Evolutionary conservation across 2,329 filamentous ascomycete genomes (phyloP), one percentile per base, ranked within the genome.

Genomic region (Domatiomyces globalis): DNA sequence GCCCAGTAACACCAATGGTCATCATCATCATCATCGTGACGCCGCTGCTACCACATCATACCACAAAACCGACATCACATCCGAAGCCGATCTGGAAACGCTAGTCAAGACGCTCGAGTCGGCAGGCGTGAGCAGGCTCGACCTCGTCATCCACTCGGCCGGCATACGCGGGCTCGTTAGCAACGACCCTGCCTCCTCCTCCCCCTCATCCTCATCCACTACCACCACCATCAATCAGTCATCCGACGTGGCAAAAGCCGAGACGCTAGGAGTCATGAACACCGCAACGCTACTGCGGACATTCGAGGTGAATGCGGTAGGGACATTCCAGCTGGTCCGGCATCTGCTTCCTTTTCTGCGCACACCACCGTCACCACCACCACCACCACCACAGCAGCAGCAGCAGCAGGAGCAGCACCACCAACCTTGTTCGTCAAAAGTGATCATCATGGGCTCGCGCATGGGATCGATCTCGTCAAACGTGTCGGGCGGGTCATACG

Each of bases 401-500:
- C 63, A 67, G 0, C 57, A 7, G 33, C 43, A 20, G 50, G 61
- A 17, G 58, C 71, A 2, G 67, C 63, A 1, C 66, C 70, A 44
- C 65, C 72, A 48, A 67, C 63, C 39, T 65, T 61, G 18, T 63
- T 70, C 3, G n/a, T 67, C 72, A 9, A 69, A 68, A 6, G 63
- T 59, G 36, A 70, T 73, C 1, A 69, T 71, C 48, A 66, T 73
- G 44, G 69, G 65, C 43, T 68, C 63, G 27, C 65, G 71, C 17
- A 68, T 73, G 5, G 71, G 70, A 6, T 66, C 62, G 39, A 69
- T 74, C 19, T 63, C 58, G 9, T 70, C 73, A 52, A 73, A 73
- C 51, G 60, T 53, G 46, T 19, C 64, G 1, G 70, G 72, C 8
- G 67, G 70, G 5, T 60, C 54, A 33, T 73, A 73, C 48, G 67